phyloP scores from a whole-genome alignment of 345 rosid species.

The Turnera subulata region DNA sequence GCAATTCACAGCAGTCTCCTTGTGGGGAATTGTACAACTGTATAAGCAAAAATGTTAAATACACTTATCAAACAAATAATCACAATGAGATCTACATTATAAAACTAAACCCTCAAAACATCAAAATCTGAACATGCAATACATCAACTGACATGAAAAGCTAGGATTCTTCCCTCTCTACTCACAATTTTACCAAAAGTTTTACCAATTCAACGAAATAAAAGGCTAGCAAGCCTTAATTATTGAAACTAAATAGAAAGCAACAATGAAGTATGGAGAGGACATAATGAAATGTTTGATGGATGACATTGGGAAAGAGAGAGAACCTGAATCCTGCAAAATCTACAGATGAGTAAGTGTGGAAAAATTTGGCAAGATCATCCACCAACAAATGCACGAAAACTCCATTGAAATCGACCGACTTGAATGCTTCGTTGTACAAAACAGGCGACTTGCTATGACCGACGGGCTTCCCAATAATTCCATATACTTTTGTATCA shows the following conservation, averaged over 20 bases:
- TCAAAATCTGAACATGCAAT: not conserved
- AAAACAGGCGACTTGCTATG: constrained; percentile 67
- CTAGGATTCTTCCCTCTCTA: not conserved
- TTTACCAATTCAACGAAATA: not conserved
- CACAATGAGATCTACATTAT: constrained; percentile 5
- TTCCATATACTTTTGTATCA: constrained; percentile 59
- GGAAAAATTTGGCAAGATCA: constrained; percentile 35
- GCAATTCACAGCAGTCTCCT: constrained; percentile 46
- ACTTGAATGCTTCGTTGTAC: constrained; percentile 47
- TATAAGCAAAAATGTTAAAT: constrained; percentile 11
- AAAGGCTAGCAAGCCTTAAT: too few relatives aligned
- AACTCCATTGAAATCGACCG: constrained; percentile 46
- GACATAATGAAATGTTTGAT: too few relatives aligned
- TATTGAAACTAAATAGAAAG: too few relatives aligned
- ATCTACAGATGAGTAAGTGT: constrained; percentile 68
- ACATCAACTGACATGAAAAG: not conserved
- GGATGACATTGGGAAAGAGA: not conserved
- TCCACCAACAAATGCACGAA: constrained; percentile 55
- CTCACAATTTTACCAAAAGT: not conserved
- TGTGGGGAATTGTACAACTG: constrained; percentile 53
- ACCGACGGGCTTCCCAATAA: constrained; percentile 57
- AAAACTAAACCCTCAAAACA: not conserved
- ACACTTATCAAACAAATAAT: not conserved
- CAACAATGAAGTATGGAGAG: too few relatives aligned
- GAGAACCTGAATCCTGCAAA: constrained; percentile 89